Evolutionary conservation across 2,329 filamentous ascomycete species (phyloP), one percentile per base, ranked within the genome.

Genomic region (Diatrype stigma): DNA sequence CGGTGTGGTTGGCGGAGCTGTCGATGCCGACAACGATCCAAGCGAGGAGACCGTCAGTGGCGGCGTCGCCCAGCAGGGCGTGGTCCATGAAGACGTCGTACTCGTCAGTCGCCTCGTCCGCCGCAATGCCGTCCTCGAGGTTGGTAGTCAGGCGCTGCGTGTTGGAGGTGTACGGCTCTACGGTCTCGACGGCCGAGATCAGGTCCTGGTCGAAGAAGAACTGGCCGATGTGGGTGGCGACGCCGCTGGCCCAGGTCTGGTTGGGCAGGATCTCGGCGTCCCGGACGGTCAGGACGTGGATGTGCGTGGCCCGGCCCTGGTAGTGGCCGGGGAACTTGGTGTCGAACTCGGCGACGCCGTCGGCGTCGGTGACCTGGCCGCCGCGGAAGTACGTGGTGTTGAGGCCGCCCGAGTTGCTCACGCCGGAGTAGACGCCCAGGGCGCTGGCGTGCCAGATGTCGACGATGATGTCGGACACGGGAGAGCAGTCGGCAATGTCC

Each of bases 151-250:
- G 48, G 0, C 53, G 51, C 56, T 75, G 69, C 1, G 57, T 67
- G 63, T 77, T 77, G 48, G 62, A 62, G 32, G 45, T 60, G 63
- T 77, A 77, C 1, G 80, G 79, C 2, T 62, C 56, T 2, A 66
- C 68, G 21, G 62, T 59, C 54, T 79, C 75, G 49, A 82, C 78
- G 32, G 69, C 58, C 5, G 60, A 51, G 56, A 80, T 73, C 26
- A 84, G 74, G 57, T 72, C 69, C 57, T 82, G 76, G 63, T 83
- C 78, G 62, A 82, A 79, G 72, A 81, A 84, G 49, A 84, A 65
- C 62, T 85, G 80, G n/a, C 80, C 80, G 42, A 83, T 75, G 65
- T 84, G 79, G 3, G 77, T 75, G 38, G 78, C 70, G 42, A 68
- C 70, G 28, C 78, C 74, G 52, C 72, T 73, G n/a, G 68, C 60